Evolutionary conservation across 805 yeast genomes (phyloP), one percentile per base, ranked within the genome.

Genomic region (Diddensiella transvaalensis): DNA sequence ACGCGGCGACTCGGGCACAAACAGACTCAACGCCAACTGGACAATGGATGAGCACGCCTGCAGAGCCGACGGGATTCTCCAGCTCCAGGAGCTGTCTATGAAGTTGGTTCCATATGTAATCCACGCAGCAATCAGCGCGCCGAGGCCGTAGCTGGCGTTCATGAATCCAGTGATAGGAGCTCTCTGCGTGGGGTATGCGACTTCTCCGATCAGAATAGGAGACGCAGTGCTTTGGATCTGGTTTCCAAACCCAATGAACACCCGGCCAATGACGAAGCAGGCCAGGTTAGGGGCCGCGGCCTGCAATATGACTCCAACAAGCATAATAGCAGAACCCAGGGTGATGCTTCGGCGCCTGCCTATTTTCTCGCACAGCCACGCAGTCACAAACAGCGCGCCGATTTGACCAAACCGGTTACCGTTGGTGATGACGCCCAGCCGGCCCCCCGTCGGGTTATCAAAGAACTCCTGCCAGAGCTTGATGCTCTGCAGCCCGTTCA

Each of bases 341-440:
- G 47, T 15, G 40, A 52, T 54, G 2, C 50, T 49, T 18, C 43
- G 11, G 29, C 54, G 32, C 23, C 58, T 32, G 6, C 58, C 58
- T 42, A 68, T 53, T 48, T 70, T 64, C 50, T 71, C 86, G 65
- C 87, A 88, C 50, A 71, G 63, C 50, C 70, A 70, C 11, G 29
- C 24, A 15, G 43, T 17, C 6, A 40, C 17, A 4, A 13, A 13
- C 15, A 40, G 33, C 4, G 33, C 43, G 10, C 10, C 33, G 21
- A 40, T 23, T 8, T 24, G 30, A 22, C 43, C 43, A 15, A 40
- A 40, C 17, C 30, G n/a, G 33, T 40, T 22, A 11, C 43, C 43
- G 21, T 40, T 40, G 15, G 43, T 22, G 4, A 40, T 22, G 17
- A 13, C 43, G 11, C 43, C 43, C 15, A 40, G 32, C 4, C 30